Percentiles rank a stretch among this genome's conserved stretches.
phyloP scores from a whole-genome alignment of 2,329 filamentous ascomycete species.

The Colletotrichum salicis region DNA sequence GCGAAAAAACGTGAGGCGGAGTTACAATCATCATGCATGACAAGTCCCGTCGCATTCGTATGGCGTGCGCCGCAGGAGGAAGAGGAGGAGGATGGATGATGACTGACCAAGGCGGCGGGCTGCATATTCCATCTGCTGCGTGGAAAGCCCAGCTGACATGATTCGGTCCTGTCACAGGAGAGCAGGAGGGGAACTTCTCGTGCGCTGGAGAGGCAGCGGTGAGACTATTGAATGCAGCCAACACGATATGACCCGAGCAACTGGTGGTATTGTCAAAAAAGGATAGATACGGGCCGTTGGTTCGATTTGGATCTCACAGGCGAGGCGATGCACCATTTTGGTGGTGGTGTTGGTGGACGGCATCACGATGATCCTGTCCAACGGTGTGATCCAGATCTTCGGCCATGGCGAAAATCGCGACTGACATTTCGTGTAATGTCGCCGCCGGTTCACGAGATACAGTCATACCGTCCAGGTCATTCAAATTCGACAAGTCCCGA shows the following conservation, averaged over 20 bases:
- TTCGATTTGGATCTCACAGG: background rate
- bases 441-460: background rate
- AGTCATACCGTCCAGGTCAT: background rate
- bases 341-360: background rate
- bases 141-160: conserved; percentile 9
- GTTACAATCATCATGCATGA: conserved; percentile 1
- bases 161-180: conserved; percentile 1
- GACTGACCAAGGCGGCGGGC: conserved; percentile 23
- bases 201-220: conserved; percentile 16
- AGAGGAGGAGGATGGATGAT: conserved; percentile 1
- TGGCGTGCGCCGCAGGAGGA: conserved; percentile 9
- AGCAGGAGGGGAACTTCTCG: conserved; percentile 8
- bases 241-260: background rate
- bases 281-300: background rate
- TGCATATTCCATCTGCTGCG: conserved; percentile 2
- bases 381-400: background rate
- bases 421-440: conserved; percentile 1
- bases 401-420: background rate
- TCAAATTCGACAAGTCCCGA: background rate
- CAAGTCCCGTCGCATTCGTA: conserved; percentile 15
- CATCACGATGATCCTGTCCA: conserved; percentile 18
- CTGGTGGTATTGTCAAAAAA: background rate
- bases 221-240: conserved; percentile 14
- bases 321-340: conserved; percentile 18
- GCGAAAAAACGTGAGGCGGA: conserved; percentile 23